Evolutionary conservation across 2,329 filamentous ascomycete species (phyloP), one percentile per base, ranked within the genome.

Genomic region (Talaromyces sp.): DNA sequence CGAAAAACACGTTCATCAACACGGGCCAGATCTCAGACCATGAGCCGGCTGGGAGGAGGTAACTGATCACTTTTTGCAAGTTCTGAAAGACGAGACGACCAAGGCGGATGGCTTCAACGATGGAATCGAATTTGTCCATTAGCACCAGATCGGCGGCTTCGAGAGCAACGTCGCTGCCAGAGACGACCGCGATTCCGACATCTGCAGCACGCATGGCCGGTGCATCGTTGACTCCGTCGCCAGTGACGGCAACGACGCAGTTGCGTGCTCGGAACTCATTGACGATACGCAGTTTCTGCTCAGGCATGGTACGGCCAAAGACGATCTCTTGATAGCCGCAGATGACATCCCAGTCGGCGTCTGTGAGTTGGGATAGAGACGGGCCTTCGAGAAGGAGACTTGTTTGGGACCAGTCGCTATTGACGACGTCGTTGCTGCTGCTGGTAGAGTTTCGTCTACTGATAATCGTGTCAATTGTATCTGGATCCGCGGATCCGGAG

Each of bases 311-410:
- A 15, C 75, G 73, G 9, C 73, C 75, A 55, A 77, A 77, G 19
- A 77, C 74, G 39, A 76, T 79, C 63, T 83, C 81, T n/a, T 78
- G 73, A 53, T 82, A 82, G 8, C 72, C 70, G 61, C 78, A 82
- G 1, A 92, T 76, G 11, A 78, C 76, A 58, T 85, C 79, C 89
- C 89, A 92, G 67, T 91, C 86, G 48, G 80, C 68, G 5, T 86
- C 81, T 55, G 82, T 86, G 11, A 92, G 77, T 0, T 78, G 78
- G 22, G 87, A 81, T 28, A 92, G 77, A 56, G 91, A 85, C 0
- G 82, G 77, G 0, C 87, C 88, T 45, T 82, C 85, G 11, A 90
- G 75, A 13, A 89, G 81, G 46, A 89, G 82, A 7, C 84, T 82
- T 8, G 74, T 72, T 8, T 74, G 71, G 2, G 68, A 65, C 0